Base-by-base conservation (phyloP, 306 rosid genomes). In the Senna tora region DNA sequence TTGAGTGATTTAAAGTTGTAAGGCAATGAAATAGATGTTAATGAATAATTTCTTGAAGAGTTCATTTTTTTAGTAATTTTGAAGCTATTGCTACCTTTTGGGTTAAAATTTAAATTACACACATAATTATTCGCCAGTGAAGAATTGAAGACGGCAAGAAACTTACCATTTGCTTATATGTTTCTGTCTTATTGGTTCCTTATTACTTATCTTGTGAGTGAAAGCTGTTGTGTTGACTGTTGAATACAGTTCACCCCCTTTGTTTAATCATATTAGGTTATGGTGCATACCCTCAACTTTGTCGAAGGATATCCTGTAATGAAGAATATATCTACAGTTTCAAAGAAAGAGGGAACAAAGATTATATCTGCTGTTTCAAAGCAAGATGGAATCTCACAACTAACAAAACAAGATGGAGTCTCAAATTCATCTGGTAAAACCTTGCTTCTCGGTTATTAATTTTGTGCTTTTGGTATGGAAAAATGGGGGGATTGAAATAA, bases 211-310 rank as follows among this genome's bases (percentile, higher is more conserved):
- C 56, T 8, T 34, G 16, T 36, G 43, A 30, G 10, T 39, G 70
- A 58, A 61, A 47, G 80, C 60, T 68, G 34, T 58, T 20, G 7
- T 25, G 42, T n/a, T n/a, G n/a, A n/a, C n/a, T n/a, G n/a, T 60
- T 65, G 42, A 22, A 45, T 63, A 5, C 5, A 49, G 38, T 52
- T 71, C 43, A 77, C 54, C 43, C 19, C n/a, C 6, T 21, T 38
- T 71, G 17, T 63, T 58, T 57, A 79, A 71, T 55, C 52, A 42
- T 67, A 3, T 54, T 47, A 89, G 92, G 82, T 89, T 79, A 63
- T 66, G 75, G 96, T 67, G 6, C 75, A 77, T 46, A 76, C 73
- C 69, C 85, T 90, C 77, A 71, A 79, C 80, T 86, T 88, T 69
- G 85, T 90, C 17, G 43, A 79, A 45, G 84, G 74, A 60, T 71